Conservation (phyloP, 805 yeast genomes). For the Kuraishia piskuri region DNA sequence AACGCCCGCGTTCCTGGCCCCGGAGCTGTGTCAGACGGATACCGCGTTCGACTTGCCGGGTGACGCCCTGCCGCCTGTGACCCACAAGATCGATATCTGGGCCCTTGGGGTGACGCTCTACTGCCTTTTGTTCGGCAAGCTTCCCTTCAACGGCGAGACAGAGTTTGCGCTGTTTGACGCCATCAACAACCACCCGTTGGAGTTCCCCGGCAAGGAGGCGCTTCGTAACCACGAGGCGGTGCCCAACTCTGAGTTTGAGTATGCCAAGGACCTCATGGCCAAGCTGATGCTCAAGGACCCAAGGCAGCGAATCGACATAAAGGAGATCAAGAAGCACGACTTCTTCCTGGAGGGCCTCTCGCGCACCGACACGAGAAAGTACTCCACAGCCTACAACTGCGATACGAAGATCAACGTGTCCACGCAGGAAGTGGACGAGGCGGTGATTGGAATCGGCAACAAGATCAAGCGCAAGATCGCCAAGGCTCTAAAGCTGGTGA, state of each 20-base stretch:
- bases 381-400: slow-evolving; percentile 18
- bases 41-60: slow-evolving; percentile 10
- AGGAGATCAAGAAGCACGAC: slow-evolving; percentile 69
- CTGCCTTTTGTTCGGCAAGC: slow-evolving; percentile 77
- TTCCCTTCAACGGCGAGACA: slow-evolving; percentile 84
- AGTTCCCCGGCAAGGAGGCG: slow-evolving; percentile 37
- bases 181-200: slow-evolving; percentile 54
- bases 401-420: slow-evolving; percentile 46
- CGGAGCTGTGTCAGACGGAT: slow-evolving; percentile 74
- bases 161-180: slow-evolving; percentile 82
- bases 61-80: slow-evolving; percentile 33
- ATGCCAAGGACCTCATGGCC: slow-evolving; percentile 49
- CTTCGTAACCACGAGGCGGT: slow-evolving; percentile 7
- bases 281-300: slow-evolving; percentile 68
- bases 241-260: slow-evolving; percentile 18
- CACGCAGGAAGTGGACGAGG: slow-evolving; percentile 62
- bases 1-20: slow-evolving; percentile 95
- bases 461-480: slow-evolving; percentile 45
- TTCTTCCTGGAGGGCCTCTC: slow-evolving; percentile 34
- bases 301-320: slow-evolving; percentile 53
- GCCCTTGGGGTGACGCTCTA: slow-evolving; percentile 89
- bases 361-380: slow-evolving; percentile 17
- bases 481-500: slow-evolving; percentile 22
- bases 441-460: slow-evolving; percentile 76
- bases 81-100: slow-evolving; percentile 93